Conservation (phyloP, 768 basidiomycete genomes). For the Mycena capillaripes region DNA sequence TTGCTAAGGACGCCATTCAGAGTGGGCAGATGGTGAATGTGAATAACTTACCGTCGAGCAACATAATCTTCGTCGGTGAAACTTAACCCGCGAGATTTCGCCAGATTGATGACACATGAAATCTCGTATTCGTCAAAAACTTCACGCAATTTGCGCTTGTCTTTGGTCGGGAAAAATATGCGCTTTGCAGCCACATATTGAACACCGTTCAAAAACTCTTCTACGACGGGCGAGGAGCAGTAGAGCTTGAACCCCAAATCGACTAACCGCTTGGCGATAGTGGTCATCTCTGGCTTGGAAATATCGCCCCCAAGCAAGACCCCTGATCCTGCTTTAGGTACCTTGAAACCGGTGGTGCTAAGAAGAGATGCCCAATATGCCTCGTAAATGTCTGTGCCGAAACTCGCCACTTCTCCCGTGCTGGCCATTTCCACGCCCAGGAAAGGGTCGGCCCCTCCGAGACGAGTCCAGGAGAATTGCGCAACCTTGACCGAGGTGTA, state of each 20-base stretch:
- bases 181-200: slow-evolving; percentile 86
- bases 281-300: slow-evolving; percentile 86
- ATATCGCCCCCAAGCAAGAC: slow-evolving; percentile 95
- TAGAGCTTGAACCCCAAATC: slow-evolving; percentile 97
- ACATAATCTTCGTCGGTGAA: slow-evolving; percentile 96
- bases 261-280: slow-evolving; percentile 83
- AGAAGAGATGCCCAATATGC: slow-evolving; percentile 97
- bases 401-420: slow-evolving; percentile 97
- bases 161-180: slow-evolving; percentile 96
- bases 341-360: slow-evolving; percentile 95
- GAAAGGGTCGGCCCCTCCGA: slow-evolving; percentile 97
- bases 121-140: slow-evolving; percentile 97
- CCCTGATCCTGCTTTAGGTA: slow-evolving; percentile 87
- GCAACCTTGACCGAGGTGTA: slow-evolving; percentile 98
- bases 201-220: slow-evolving; percentile 83
- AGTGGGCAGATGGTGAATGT: not conserved
- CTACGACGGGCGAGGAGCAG: slow-evolving; percentile 85
- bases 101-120: slow-evolving; percentile 94
- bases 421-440: slow-evolving; percentile 98
- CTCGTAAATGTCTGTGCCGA: slow-evolving; percentile 93
- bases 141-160: slow-evolving; percentile 94
- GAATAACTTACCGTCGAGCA: slow-evolving; percentile 78
- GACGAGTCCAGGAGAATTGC: slow-evolving; percentile 97
- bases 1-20: slow-evolving; percentile 66
- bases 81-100: slow-evolving; percentile 80